Conservation (phyloP, 1,284 basidiomycete species). For the Puccinia triticina region DNA sequence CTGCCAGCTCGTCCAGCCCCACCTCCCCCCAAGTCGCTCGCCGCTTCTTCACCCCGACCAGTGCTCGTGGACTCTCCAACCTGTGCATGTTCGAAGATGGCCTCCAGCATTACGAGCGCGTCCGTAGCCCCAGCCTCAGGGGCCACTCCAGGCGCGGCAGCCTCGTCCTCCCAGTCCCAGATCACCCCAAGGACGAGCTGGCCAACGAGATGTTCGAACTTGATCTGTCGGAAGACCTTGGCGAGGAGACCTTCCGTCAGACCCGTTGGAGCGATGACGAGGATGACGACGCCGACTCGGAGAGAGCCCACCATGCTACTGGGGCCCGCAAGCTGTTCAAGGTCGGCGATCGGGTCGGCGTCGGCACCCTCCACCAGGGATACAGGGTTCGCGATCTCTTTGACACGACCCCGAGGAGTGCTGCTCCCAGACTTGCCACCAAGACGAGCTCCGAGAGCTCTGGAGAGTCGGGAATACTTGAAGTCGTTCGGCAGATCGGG, state of each 20-base stretch:
- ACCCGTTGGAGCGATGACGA: constrained; percentile 12
- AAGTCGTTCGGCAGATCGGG: constrained; percentile 49
- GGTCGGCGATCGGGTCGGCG: constrained; percentile 47
- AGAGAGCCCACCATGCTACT: constrained; percentile 15
- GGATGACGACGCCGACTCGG: constrained; percentile 13
- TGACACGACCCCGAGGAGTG: constrained; percentile 1
- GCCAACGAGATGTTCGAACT: constrained; percentile 37
- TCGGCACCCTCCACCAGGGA: constrained; percentile 47
- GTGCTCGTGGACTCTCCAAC: constrained; percentile 26
- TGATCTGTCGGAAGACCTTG: constrained; percentile 47
- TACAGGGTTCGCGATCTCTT: constrained; percentile 46
- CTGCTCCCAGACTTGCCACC: constrained; percentile 28
- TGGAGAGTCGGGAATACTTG: constrained; percentile 23
- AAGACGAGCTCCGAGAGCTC: background rate
- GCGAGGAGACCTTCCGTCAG: constrained; percentile 34
- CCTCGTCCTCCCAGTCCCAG: constrained; percentile 6
- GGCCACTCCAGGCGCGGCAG: constrained; percentile 46
- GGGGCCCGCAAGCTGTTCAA: constrained; percentile 33
- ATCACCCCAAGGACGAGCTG: background rate
- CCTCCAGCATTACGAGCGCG: constrained; percentile 47
- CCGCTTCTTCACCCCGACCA: constrained; percentile 25
- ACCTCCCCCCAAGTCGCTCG: constrained; percentile 18
- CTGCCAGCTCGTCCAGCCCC: background rate
- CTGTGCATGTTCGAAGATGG: constrained; percentile 48
- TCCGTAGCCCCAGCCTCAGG: constrained; percentile 39